Percentiles rank a stretch among this genome's conserved stretches.
These are phyloP conservation scores for Ophidiomyces ophidiicola DNA, from an alignment of 2,329 filamentous ascomycete species.

Conservation along the genomic window DNA sequence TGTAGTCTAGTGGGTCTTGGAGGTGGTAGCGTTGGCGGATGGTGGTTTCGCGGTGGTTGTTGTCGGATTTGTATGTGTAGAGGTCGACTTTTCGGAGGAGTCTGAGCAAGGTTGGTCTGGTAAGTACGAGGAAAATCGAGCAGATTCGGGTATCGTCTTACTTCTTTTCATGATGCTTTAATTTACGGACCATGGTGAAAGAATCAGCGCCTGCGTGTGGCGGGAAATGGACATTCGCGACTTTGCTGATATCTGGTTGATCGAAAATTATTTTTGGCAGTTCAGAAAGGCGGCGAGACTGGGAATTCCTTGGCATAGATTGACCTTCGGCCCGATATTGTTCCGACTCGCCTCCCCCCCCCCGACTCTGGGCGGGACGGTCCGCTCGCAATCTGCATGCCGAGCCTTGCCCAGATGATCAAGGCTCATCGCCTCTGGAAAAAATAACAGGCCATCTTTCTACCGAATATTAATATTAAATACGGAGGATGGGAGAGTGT, in stretches of 20 bases:
- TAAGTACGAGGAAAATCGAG: not conserved
- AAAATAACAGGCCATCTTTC: too few relatives aligned
- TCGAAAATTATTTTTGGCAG: not conserved
- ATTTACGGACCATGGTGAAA: conserved; percentile 69
- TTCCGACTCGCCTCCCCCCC: too few relatives aligned
- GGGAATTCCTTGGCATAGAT: too few relatives aligned
- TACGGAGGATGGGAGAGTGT: too few relatives aligned
- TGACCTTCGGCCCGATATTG: too few relatives aligned
- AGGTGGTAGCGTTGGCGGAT: conserved; percentile 82
- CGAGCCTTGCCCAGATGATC: too few relatives aligned
- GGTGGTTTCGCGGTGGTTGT: conserved; percentile 67
- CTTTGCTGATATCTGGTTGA: not conserved
- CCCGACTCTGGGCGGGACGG: too few relatives aligned
- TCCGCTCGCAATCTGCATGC: too few relatives aligned
- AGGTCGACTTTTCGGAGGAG: conserved; percentile 88
- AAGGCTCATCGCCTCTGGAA: too few relatives aligned
- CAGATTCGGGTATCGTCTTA: conserved; percentile 17
- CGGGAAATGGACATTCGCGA: not conserved
- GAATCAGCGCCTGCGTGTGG: not conserved
- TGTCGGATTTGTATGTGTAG: conserved; percentile 81
- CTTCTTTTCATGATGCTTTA: conserved; percentile 95
- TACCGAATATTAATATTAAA: too few relatives aligned
- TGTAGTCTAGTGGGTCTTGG: conserved; percentile 78
- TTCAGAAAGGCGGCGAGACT: too few relatives aligned
- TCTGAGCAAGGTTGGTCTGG: conserved; percentile 20